Conservation (phyloP, 2,329 filamentous ascomycete genomes). For the Cercospora janseana region DNA sequence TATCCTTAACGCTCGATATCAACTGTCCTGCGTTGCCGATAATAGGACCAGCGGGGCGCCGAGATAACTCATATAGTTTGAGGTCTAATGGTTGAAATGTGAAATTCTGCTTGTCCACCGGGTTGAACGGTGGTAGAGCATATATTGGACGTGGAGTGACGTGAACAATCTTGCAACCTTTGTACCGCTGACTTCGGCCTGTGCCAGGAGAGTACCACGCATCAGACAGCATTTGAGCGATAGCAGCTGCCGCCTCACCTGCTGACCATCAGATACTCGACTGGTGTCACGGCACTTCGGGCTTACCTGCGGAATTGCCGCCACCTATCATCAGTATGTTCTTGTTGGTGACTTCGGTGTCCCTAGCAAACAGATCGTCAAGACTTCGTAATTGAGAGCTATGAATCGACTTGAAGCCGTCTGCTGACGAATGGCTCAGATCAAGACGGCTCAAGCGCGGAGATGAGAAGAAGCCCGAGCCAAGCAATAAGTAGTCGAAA, state of each 20-base stretch:
- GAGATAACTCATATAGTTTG: conserved; percentile 66
- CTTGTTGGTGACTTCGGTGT: conserved; percentile 40
- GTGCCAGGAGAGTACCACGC: conserved; percentile 53
- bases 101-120: conserved; percentile 38
- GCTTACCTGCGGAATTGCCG: conserved; percentile 66
- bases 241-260: conserved; percentile 70
- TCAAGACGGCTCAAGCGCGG: too few relatives aligned
- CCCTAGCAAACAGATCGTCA: conserved; percentile 33
- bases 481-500: conserved; percentile 71
- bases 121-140: conserved; percentile 60
- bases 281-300: not conserved
- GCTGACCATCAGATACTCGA: not conserved
- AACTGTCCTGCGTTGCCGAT: conserved; percentile 65
- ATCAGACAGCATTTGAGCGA: conserved; percentile 70
- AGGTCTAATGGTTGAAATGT: conserved; percentile 73
- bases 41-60: conserved; percentile 58
- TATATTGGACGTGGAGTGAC: conserved; percentile 69
- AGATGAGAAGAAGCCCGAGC: conserved; percentile 79
- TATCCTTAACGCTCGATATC: conserved; percentile 48
- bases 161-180: conserved; percentile 62
- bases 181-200: conserved; percentile 27
- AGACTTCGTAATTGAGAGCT: conserved; percentile 65
- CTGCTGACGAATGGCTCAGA: too few relatives aligned
- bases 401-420: conserved; percentile 62
- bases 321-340: conserved; percentile 75